Percentiles rank a stretch among this genome's conserved stretches.
Conservation (phyloP, 345 rosid species). For the Stellera chamaejasme region DNA sequence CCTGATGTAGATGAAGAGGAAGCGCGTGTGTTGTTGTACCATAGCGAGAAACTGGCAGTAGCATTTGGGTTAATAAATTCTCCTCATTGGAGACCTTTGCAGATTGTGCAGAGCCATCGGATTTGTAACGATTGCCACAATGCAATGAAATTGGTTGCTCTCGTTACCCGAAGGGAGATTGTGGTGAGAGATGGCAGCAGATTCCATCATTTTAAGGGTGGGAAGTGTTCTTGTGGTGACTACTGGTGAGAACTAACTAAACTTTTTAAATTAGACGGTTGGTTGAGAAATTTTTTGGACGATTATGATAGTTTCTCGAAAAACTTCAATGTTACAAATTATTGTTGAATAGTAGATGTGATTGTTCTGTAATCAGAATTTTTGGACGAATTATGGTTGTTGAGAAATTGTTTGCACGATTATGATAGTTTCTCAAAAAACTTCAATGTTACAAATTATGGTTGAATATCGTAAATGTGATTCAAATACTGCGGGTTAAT, state of each 20-base stretch:
- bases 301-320: no score
- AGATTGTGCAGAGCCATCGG: constrained; percentile 75
- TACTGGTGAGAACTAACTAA: constrained; percentile 56
- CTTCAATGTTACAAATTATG: no score
- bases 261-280: no score
- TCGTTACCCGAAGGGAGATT: constrained; percentile 47
- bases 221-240: constrained; percentile 80
- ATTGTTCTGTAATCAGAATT: background rate
- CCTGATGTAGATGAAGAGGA: constrained; percentile 73
- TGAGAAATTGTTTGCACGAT: no score
- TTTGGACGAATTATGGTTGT: no score
- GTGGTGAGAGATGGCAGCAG: constrained; percentile 73
- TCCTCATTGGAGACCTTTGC: constrained; percentile 45
- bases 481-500: background rate
- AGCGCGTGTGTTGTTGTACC: constrained; percentile 32
- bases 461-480: no score
- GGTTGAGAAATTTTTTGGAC: no score
- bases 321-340: no score
- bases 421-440: no score
- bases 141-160: constrained; percentile 55
- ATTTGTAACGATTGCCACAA: constrained; percentile 71
- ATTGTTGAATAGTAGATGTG: background rate
- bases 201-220: constrained; percentile 73
- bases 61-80: constrained; percentile 73
- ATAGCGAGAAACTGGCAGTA: constrained; percentile 76